phyloP scores from a whole-genome alignment of 1,284 basidiomycete species.

The Ceratobasidium theobromae region DNA sequence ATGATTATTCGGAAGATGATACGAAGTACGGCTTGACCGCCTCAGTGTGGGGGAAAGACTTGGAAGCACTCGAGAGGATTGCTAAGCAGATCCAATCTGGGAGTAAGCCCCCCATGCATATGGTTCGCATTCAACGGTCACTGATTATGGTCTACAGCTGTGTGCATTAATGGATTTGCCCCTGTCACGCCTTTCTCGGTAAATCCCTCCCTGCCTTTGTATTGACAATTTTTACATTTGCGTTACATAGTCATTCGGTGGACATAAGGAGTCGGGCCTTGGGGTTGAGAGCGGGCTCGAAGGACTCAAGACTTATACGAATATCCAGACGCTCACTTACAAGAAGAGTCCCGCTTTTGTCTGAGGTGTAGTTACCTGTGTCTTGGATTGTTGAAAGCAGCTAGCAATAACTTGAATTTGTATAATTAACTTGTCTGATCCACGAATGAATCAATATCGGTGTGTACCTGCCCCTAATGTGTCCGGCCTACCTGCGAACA shows the following conservation, averaged over 20 bases:
- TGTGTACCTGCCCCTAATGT: too few relatives aligned
- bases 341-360: background rate
- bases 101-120: background rate
- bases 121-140: background rate
- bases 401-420: too few relatives aligned
- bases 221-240: background rate
- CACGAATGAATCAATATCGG: too few relatives aligned
- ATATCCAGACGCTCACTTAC: background rate
- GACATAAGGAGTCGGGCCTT: constrained; percentile 12
- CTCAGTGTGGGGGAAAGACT: constrained; percentile 19
- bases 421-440: too few relatives aligned
- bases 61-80: constrained; percentile 7
- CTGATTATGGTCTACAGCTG: background rate
- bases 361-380: too few relatives aligned
- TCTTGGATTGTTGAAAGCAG: too few relatives aligned
- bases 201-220: background rate
- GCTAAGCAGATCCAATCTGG: constrained; percentile 18
- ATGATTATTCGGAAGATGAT: constrained; percentile 4
- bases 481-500: too few relatives aligned
- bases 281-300: background rate
- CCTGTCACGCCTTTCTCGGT: constrained; percentile 1
- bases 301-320: background rate
- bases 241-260: background rate
- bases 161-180: constrained; percentile 5
- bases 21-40: constrained; percentile 8